Conservation (phyloP, 306 rosid species). For the Castanea sativa region DNA sequence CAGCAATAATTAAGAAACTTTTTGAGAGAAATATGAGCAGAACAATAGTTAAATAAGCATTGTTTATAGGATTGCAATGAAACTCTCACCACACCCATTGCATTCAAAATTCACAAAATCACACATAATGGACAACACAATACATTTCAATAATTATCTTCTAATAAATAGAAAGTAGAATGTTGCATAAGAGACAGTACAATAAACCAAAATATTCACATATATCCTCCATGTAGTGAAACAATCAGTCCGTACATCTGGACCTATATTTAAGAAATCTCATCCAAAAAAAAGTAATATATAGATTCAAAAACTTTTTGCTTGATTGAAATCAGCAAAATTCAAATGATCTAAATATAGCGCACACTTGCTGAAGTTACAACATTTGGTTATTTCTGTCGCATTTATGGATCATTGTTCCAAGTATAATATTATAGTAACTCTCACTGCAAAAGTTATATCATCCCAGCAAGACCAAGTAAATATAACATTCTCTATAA, state of each 20-base stretch:
- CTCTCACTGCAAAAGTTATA: background rate
- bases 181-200: background rate
- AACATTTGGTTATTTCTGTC: background rate
- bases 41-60: background rate
- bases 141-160: background rate
- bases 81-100: background rate
- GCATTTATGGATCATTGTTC: background rate
- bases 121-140: background rate
- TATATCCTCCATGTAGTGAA: background rate
- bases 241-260: background rate
- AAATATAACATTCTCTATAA: background rate
- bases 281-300: background rate
- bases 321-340: background rate
- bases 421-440: background rate
- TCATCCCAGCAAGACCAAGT: background rate
- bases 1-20: background rate
- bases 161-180: background rate
- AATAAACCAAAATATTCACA: background rate
- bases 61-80: background rate
- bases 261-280: background rate
- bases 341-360: background rate
- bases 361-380: background rate
- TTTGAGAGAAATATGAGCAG: background rate
- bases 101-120: background rate
- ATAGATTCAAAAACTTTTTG: background rate